Evolutionary conservation across 495 filamentous ascomycete species (phyloP), one percentile per base, ranked within the genome.

Genomic region (Podospora australis): DNA sequence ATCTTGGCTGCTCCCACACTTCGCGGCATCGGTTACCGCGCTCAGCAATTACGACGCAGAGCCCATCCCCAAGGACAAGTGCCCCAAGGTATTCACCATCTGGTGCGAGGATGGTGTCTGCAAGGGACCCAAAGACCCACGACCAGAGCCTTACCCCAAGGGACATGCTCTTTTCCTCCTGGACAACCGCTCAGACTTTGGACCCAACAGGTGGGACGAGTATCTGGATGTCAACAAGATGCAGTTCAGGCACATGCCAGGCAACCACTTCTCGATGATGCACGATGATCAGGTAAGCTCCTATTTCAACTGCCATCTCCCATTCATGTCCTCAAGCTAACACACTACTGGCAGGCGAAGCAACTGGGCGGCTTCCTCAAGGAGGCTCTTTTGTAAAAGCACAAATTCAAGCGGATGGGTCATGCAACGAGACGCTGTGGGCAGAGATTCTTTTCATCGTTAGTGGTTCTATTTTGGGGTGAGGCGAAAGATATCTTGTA

Each of bases 21-120:
- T 95, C 68, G 69, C 79, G 2, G 79, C 84, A 16, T 85, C 86
- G 35, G 85, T 92, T 52, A 77, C 80, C 36, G 82, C 84, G 1
- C 69, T 92, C 21, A 82, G 82, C 50, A 82, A 80, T 35, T 95
- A 92, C 67, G 73, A 79, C 13, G 76, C 81, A 9, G 65, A 71
- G 53, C 82, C 79, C 11, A 68, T 73, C 46, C 54, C 69, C 26
- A 65, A 67, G 46, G 65, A 70, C 1, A 70, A 79, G 29, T 78
- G 75, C 46, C 82, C 86, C 5, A 80, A 80, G 44, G 83, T 84
- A 9, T 80, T 75, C 59, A 64, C 81, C 36, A 82, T 91, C 55
- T 95, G 86, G 86, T 85, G 82, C 53, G 80, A 82, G 60, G 86
- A 91, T 42, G 88, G 88, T 44, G 84, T 92, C 2, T 89, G 85